Conservation (phyloP, 208 protist species). For the Porcisia deanei region DNA sequence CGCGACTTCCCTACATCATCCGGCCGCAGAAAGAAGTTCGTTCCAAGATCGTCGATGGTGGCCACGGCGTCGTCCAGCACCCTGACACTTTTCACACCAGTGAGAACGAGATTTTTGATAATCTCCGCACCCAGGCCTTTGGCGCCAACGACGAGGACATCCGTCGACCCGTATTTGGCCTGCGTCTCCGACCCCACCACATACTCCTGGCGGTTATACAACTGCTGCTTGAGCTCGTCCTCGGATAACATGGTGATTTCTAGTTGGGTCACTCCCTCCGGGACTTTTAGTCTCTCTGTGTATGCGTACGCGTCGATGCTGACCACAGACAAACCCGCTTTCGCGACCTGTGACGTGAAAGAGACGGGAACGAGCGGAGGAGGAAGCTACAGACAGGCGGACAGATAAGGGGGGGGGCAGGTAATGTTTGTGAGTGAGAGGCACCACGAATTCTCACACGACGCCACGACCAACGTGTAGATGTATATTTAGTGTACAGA, state of each 20-base stretch:
- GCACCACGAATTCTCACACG: too few relatives aligned
- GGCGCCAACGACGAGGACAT: constrained; percentile 87
- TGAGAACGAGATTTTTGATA: constrained; percentile 91
- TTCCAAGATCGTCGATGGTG: constrained; percentile 63
- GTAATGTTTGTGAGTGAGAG: too few relatives aligned
- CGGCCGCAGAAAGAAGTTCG: constrained; percentile 79
- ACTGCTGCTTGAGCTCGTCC: constrained; percentile 74
- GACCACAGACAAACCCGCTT: not conserved
- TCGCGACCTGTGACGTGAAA: too few relatives aligned
- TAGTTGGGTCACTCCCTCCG: not conserved
- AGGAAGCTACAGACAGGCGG: too few relatives aligned
- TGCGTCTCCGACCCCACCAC: constrained; percentile 90
- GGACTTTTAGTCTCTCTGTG: not conserved
- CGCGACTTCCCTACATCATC: constrained; percentile 67
- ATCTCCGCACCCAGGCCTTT: constrained; percentile 86
- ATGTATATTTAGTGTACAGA: too few relatives aligned
- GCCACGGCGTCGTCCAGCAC: constrained; percentile 58
- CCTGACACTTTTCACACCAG: constrained; percentile 72
- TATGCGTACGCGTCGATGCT: not conserved
- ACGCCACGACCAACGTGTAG: too few relatives aligned
- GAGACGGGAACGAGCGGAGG: too few relatives aligned
- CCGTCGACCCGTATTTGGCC: constrained; percentile 76
- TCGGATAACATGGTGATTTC: constrained; percentile 29
- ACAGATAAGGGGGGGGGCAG: too few relatives aligned
- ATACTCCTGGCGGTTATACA: constrained; percentile 94